phyloP scores from a whole-genome alignment of 495 filamentous ascomycete species.

The Copromyces sp. region DNA sequence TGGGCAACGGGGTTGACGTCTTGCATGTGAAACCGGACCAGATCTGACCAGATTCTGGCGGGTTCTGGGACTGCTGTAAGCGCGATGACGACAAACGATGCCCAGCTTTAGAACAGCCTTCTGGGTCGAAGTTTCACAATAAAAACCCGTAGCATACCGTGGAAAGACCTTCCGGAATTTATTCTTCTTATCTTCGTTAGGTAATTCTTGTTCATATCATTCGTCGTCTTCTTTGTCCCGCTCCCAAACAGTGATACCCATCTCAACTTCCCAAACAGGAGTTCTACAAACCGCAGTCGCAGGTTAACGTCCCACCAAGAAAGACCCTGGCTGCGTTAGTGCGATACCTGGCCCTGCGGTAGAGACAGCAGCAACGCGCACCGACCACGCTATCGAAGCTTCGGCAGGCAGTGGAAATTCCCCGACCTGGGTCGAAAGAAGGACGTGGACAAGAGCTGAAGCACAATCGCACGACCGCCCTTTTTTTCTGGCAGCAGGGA shows the following conservation, averaged over 20 bases:
- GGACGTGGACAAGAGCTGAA: background rate
- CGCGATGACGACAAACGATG: background rate
- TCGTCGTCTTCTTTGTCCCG: background rate
- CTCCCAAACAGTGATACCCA: background rate
- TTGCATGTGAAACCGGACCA: background rate
- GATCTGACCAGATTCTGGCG: background rate
- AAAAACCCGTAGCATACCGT: background rate
- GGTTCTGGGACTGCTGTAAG: background rate
- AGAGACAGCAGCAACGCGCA: background rate
- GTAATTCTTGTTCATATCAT: background rate
- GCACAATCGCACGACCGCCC: background rate
- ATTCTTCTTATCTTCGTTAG: background rate
- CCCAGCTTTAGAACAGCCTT: background rate
- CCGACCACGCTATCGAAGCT: background rate
- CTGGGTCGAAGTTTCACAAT: background rate
- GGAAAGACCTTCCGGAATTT: background rate
- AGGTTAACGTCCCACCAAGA: background rate
- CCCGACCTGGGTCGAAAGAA: background rate
- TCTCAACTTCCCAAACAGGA: background rate
- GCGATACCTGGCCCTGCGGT: background rate
- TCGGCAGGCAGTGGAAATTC: background rate
- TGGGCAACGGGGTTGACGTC: background rate
- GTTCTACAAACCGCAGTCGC: background rate
- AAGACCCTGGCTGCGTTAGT: background rate
- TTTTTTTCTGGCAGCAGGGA: background rate